These are phyloP conservation scores for Lathyrus oleraceus DNA, from an alignment of 306 rosid genomes.

Conservation along the genomic window DNA sequence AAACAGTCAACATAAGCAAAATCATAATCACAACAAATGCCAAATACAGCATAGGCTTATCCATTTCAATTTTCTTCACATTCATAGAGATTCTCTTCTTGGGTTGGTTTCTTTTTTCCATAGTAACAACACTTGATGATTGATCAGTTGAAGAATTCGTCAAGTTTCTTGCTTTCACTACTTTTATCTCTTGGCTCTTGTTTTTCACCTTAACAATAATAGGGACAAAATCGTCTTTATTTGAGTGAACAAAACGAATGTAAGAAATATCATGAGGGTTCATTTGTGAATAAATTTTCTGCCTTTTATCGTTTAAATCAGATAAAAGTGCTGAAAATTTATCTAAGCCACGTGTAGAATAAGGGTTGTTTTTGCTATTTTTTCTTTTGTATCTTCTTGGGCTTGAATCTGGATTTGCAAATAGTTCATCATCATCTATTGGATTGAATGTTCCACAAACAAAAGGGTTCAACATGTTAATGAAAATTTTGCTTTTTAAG, in stretches of 20 bases:
- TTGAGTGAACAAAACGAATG: constrained; percentile 68
- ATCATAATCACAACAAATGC: constrained; percentile 52
- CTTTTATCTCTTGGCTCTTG: constrained; percentile 45
- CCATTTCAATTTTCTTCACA: constrained; percentile 22
- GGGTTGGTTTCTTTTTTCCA: constrained; percentile 34
- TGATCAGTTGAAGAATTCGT: neutral
- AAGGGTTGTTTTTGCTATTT: constrained; percentile 64
- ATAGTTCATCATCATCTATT: constrained; percentile 40
- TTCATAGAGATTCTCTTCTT: constrained; percentile 35
- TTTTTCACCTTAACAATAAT: constrained; percentile 68
- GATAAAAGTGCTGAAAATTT: constrained; percentile 75
- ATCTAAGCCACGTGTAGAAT: constrained; percentile 77
- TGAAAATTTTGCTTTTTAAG: neutral
- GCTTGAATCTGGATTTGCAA: constrained; percentile 43
- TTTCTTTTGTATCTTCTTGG: constrained; percentile 47
- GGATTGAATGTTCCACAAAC: constrained; percentile 56
- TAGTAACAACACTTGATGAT: constrained; percentile 2
- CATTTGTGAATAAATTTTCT: constrained; percentile 60
- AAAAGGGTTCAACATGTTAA: constrained; percentile 48
- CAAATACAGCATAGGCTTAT: constrained; percentile 60
- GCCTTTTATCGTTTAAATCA: constrained; percentile 78
- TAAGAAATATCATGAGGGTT: constrained; percentile 59
- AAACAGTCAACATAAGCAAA: constrained; percentile 52
- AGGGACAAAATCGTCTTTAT: constrained; percentile 69
- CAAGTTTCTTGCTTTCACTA: constrained; percentile 30